Evolutionary conservation across 768 basidiomycete genomes (phyloP), one percentile per base, ranked within the genome.

Genomic region (Paxillus involutus): DNA sequence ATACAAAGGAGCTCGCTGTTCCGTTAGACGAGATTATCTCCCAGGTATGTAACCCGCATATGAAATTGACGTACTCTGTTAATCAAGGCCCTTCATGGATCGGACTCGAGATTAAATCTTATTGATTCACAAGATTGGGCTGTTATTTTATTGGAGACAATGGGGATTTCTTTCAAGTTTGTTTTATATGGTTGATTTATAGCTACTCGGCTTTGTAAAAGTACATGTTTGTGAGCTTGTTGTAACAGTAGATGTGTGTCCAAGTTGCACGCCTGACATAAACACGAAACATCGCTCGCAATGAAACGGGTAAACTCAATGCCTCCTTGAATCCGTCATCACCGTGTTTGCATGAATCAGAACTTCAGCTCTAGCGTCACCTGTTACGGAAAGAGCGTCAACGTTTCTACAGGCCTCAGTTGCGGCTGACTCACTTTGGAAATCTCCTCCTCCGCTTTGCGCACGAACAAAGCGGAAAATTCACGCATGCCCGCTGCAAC

Each of bases 21-120:
- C 70, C 70, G 6, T 59, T 71, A 45, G 59, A 61, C 21, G 63
- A 57, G 17, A 63, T 72, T 4, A 60, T 71, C 24, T 63, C 65
- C 6, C 61, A 70, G 55, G 69, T 71, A 45, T 19, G 69, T 56
- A 32, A 8, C 5, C 33, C n/a, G 26, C 8, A 6, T 32, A 44
- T 17, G 8, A 7, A 12, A 37, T 33, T 14, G 44, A 32, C 40
- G 21, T 19, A 17, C 36, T 9, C 24, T 6, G 6, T 32, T 46
- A 44, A 26, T 51, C 32, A 12, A 53, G 4, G 30, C 11, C 24
- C 39, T 46, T 14, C 13, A 19, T 42, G 71, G 68, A 64, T 68
- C 44, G 62, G 48, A 29, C 19, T 68, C 42, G 66, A 67, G 47
- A 48, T 69, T 26, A 69, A 70, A 50, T 61, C 65, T 40, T 68